These are phyloP conservation scores for Kodamaea fungicola DNA, from an alignment of 1,139 yeast genomes.

Conservation along the genomic window DNA sequence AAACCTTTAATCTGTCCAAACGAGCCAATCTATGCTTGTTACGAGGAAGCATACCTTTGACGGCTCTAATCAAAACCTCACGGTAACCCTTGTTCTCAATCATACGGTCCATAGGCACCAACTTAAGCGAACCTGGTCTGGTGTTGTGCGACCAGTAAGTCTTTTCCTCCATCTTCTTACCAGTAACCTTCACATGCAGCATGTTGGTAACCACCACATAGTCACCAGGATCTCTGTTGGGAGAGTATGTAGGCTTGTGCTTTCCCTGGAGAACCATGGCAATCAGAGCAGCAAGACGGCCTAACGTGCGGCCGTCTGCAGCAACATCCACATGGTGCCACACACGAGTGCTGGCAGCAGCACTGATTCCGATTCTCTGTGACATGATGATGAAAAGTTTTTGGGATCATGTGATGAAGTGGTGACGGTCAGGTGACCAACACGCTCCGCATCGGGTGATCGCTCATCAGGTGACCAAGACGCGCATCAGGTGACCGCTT, in stretches of 20 bases:
- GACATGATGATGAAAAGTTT: conserved; percentile 35
- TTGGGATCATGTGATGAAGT: background rate
- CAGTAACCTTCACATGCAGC: conserved; percentile 72
- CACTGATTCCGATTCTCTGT: conserved; percentile 58
- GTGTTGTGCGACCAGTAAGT: conserved; percentile 90
- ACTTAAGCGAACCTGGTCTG: conserved; percentile 85
- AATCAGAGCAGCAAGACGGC: conserved; percentile 86
- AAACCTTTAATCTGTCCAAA: conserved; percentile 78
- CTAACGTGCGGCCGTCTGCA: conserved; percentile 78
- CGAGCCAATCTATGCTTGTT: conserved; percentile 78
- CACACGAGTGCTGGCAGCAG: conserved; percentile 73
- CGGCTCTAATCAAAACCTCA: conserved; percentile 81
- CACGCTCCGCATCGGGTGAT: too few relatives aligned
- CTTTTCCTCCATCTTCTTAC: conserved; percentile 78
- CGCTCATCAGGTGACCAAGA: too few relatives aligned
- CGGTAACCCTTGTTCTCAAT: conserved; percentile 79
- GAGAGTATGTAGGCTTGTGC: conserved; percentile 85
- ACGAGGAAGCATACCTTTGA: conserved; percentile 94
- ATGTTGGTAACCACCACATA: conserved; percentile 96
- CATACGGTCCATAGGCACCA: conserved; percentile 77
- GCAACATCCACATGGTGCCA: conserved; percentile 98
- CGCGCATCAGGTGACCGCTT: too few relatives aligned
- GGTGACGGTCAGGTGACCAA: too few relatives aligned
- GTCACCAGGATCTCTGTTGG: conserved; percentile 84
- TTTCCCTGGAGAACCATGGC: conserved; percentile 91